Evolutionary conservation across 805 yeast genomes (phyloP), one percentile per base, ranked within the genome.

Genomic region (Teunomyces kruisii): DNA sequence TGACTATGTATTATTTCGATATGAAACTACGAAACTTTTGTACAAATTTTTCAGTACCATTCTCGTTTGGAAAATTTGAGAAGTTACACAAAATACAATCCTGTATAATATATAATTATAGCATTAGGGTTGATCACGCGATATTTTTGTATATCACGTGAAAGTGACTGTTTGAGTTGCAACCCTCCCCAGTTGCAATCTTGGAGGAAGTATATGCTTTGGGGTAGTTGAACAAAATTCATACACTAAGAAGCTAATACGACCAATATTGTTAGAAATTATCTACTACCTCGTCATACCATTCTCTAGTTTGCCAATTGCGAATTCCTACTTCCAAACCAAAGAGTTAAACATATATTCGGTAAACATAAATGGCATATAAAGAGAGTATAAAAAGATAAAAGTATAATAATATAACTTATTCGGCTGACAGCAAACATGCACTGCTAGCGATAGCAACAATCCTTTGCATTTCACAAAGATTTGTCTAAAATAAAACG

Each of bases 1-100:
- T 49, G 50, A 44, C 52, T 49, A 50, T 49, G 50, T 45, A 43
- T 42, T 38, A 45, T 46, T 39, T 40, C 45, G 31, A 26, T 37
- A 32, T 35, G 38, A 35, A 35, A 35, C 26, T 35, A 22, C 15
- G 36, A 35, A 28, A 54, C 49, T 26, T 9, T 52, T 45, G 22
- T 40, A 27, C 14, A 36, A 32, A 39, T 32, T 22, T 30, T 30
- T 19, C 19, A 19, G 37, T 22, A 17, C 9, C n/a, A 30, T 14
- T 37, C 26, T 37, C 14, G 13, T 4, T n/a, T 16, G 15, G 37
- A 31, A 30, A 13, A 9, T 39, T 36, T 33, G 39, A 31, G 27
- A 28, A 30, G 27, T 40, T 32, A 35, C 33, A 35, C 31, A 29
- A 17, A 35, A 19, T 4, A 7, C 2, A 13, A 19, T 35, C 38